Conservation (phyloP, 345 rosid genomes). For the Arabidopsis thaliana region TAIR10.1 NC_003076.8:26153501-26154000, state of each 20-base stretch:
- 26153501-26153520: slow-evolving; percentile 68
- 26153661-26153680: slow-evolving; percentile 26
- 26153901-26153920: slow-evolving; percentile 96
- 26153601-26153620: slow-evolving; percentile 59
- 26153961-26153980: slow-evolving; percentile 77
- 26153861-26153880: slow-evolving; percentile 25
- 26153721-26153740: slow-evolving; percentile 84
- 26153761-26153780: slow-evolving; percentile 80
- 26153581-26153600: slow-evolving; percentile 78
- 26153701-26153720: slow-evolving; percentile 84
- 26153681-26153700: slow-evolving; percentile 83
- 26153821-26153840: slow-evolving; percentile 13
- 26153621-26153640: background rate
- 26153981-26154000: slow-evolving; percentile 73
- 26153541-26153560: slow-evolving; percentile 88
- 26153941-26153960: slow-evolving; percentile 84
- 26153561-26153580: slow-evolving; percentile 81
- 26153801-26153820: slow-evolving; percentile 18
- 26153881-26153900: slow-evolving; percentile 51
- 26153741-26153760: slow-evolving; percentile 82
- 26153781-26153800: slow-evolving; percentile 78
- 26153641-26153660: slow-evolving; percentile 10
- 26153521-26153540: slow-evolving; percentile 70
- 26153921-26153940: slow-evolving; percentile 89
- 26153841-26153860: slow-evolving; percentile 6